Evolutionary conservation across 805 yeast genomes (phyloP).

Genomic region (Blastobotrys muscicola): DNA sequence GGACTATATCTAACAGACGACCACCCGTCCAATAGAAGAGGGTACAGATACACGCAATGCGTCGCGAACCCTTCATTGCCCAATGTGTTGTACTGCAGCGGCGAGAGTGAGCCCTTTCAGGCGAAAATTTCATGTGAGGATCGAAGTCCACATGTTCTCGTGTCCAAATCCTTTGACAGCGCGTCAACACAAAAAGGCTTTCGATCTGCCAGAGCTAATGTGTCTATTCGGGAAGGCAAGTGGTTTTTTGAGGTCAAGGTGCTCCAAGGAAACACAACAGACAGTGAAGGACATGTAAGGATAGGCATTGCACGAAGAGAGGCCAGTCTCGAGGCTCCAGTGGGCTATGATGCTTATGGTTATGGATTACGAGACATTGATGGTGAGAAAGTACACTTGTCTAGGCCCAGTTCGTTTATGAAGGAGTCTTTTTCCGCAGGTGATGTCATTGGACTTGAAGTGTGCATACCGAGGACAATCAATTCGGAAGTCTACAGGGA

Average conservation of each 20-base stretch:
- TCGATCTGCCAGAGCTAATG: constrained; percentile 67
- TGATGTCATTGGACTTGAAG: constrained; percentile 72
- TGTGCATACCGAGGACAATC: constrained; percentile 50
- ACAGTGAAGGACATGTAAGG: constrained; percentile 51
- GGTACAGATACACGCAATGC: constrained; percentile 74
- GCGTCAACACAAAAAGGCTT: constrained; percentile 66
- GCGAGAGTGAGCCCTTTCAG: constrained; percentile 61
- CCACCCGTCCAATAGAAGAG: constrained; percentile 67
- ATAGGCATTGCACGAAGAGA: constrained; percentile 79
- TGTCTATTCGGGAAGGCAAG: constrained; percentile 65
- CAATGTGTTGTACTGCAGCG: constrained; percentile 53
- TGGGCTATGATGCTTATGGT: constrained; percentile 90
- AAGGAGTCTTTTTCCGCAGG: constrained; percentile 54
- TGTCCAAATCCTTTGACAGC: constrained; percentile 30
- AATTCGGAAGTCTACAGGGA: constrained; percentile 46
- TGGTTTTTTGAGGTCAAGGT: constrained; percentile 75
- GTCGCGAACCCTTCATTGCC: constrained; percentile 48
- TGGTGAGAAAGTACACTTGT: constrained; percentile 67
- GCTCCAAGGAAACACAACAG: constrained; percentile 28
- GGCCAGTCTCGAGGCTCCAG: constrained; percentile 87
- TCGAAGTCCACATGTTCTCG: constrained; percentile 47
- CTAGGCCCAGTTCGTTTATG: constrained; percentile 54
- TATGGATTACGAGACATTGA: constrained; percentile 78
- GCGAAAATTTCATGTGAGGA: constrained; percentile 59
- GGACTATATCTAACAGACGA: constrained; percentile 46